A percentile compares a stretch with the other conserved stretches of the same genome.
Evolutionary conservation across 495 filamentous ascomycete genomes (phyloP).

Genomic region (Pyrenula aspistea): DNA sequence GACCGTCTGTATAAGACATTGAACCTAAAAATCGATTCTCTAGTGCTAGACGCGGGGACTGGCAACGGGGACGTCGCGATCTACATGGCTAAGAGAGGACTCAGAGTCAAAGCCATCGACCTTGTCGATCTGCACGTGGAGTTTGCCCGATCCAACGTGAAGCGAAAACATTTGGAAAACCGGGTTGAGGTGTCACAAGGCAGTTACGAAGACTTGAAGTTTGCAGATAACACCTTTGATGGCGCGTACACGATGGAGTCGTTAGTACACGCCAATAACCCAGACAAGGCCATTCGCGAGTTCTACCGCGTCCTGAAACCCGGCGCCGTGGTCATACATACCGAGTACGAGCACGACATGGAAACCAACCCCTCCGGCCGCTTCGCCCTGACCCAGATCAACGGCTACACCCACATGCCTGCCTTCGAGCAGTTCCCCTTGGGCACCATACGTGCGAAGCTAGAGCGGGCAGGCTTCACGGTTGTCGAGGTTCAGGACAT

Average conservation of each 20-base stretch:
- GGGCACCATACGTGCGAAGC: slow-evolving; percentile 12
- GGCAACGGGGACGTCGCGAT: slow-evolving; percentile 30
- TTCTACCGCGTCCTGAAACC: slow-evolving; percentile 33
- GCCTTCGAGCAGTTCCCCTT: slow-evolving; percentile 13
- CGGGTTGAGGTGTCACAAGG: slow-evolving; percentile 23
- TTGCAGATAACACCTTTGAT: slow-evolving; percentile 20
- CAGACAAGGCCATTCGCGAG: slow-evolving; percentile 20
- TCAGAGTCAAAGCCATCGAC: slow-evolving; percentile 31
- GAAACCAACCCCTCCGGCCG: slow-evolving; percentile 13
- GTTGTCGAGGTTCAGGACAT: slow-evolving; percentile 27
- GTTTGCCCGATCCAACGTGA: slow-evolving; percentile 26
- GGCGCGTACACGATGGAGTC: slow-evolving; percentile 43
- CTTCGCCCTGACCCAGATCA: slow-evolving; percentile 18
- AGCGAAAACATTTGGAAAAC: slow-evolving; percentile 16
- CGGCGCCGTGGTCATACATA: slow-evolving; percentile 25
- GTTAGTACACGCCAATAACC: slow-evolving; percentile 37
- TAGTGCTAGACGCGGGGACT: slow-evolving; percentile 35
- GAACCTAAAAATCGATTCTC: slow-evolving; percentile 15
- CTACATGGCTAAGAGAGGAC: slow-evolving; percentile 21
- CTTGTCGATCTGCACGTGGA: slow-evolving; percentile 30
- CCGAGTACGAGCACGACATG: slow-evolving; percentile 32
- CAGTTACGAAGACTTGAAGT: slow-evolving; percentile 35
- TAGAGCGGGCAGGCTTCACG: slow-evolving; percentile 31
- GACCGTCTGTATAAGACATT: slow-evolving; percentile 23
- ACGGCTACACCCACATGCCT: slow-evolving; percentile 28